Evolutionary conservation across 2,329 filamentous ascomycete genomes (phyloP), one percentile per base, ranked within the genome.

Genomic region (Diplodia seriata): DNA sequence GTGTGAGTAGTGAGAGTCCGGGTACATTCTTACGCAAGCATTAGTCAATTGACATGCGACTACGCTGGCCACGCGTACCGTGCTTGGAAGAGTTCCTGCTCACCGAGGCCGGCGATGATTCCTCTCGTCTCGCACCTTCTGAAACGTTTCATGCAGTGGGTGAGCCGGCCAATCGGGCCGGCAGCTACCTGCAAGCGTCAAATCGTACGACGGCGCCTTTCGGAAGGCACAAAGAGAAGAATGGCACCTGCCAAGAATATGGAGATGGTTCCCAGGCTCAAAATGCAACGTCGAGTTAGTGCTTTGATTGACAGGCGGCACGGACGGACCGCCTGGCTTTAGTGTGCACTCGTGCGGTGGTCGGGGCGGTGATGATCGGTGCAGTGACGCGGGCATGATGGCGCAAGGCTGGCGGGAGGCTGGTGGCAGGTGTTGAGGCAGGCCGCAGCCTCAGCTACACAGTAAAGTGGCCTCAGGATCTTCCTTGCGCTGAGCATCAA

Each of bases 401-500:
- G 23, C 40, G 56, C 20, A 4, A 33, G 56, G 40, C 23, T 31
- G 26, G 23, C n/a, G 55, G 18, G 26, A 23, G 33, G 40, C 43
- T 62, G 20, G 26, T 62, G 20, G 26, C 14, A 4, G 47, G 47
- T 26, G 43, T 31, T 63, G 59, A 33, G 20, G 54, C 20, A n/a
- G 18, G 6, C 31, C n/a, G 54, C 33, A 29, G n/a, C 14, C n/a
- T 43, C 36, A 57, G 31, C 26, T 38, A 33, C 31, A 20, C 31
- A 14, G 33, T 18, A 26, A 23, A 18, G 38, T 33, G 18, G 40
- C 6, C 57, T 29, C 57, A 29, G 43, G 59, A 63, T 63, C 59
- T 51, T 63, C 59, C 43, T 51, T 31, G 59, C 59, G 50, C 31
- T n/a, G 47, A 63, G 15, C 40, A 31, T 51, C 57, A 62, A 62